Conservation (phyloP, 805 yeast species). For the Candida suzukii region DNA sequence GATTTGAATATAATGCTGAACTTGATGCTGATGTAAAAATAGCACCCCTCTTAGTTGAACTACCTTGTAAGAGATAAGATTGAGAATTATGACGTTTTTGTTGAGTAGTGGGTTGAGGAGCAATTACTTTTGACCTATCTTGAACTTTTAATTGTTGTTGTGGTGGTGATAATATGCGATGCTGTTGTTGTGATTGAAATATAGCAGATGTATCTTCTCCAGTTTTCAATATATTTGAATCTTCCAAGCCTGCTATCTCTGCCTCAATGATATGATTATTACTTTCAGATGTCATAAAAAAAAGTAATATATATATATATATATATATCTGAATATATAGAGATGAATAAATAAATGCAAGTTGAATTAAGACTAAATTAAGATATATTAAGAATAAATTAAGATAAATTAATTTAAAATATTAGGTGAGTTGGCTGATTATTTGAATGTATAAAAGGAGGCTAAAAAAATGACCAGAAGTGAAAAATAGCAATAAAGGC, state of each 20-base stretch:
- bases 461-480: too few relatives aligned
- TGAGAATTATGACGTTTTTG: conserved; percentile 26
- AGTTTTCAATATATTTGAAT: neutral
- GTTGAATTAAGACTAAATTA: too few relatives aligned
- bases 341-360: too few relatives aligned
- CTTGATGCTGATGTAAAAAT: neutral
- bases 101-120: conserved; percentile 14
- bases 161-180: neutral
- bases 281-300: neutral
- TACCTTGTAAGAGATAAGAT: conserved; percentile 14
- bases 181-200: neutral
- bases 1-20: neutral
- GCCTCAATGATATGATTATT: neutral
- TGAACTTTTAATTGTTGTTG: neutral
- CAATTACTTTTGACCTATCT: conserved; percentile 11
- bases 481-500: too few relatives aligned
- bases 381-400: too few relatives aligned
- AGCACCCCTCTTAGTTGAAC: conserved; percentile 18
- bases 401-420: too few relatives aligned
- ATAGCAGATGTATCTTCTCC: neutral
- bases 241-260: neutral
- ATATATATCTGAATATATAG: too few relatives aligned
- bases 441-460: too few relatives aligned
- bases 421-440: too few relatives aligned
- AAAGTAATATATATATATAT: too few relatives aligned